Base-by-base conservation (phyloP, 805 yeast species). In the Groenewaldozyma tartarivorans region DNA sequence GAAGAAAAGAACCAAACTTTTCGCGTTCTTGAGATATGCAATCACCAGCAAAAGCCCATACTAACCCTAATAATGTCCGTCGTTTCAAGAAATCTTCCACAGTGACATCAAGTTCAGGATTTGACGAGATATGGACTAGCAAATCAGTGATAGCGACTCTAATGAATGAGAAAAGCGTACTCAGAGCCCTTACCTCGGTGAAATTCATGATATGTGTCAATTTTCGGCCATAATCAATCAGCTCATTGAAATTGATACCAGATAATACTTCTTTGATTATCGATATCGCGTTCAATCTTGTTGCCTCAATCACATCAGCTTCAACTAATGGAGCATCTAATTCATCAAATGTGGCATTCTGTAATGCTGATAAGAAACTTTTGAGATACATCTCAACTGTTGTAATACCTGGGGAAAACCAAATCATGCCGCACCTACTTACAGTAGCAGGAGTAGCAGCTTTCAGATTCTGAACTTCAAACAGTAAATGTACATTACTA, bases 391-490 rank as follows among this genome's bases (percentile, higher is more conserved):
- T 56, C 2, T 33, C 31, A 2, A 51, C 19, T 1, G 46, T 33
- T 2, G 66, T 52, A 0, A 58, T 42, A 4, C 48, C 44, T 1
- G 53, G 50, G n/a, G 76, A 78, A 49, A 84, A 62, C 79, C 87
- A 82, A 1, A 88, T 65, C 72, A 90, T 77, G 3, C 95, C 95
- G 67, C 96, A 88, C 56, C 97, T 72, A 58, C 92, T 84, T 19
- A 90, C 72, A 0, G 97, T 90, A 0, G 97, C 97, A 0, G 85
- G 85, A 0, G 97, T 90, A 0, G 95, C 82, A 48, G 72, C 64
- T 2, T 62, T 56, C 39, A 90, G 58, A 35, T 59, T 67, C 36
- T 80, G 81, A 3, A 83, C 85, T 54, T 90, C 97, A 62, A 90
- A 87, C 0, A 87, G 50, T 9, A 90, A 55, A 18, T 74, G 68